Percentiles rank a stretch among this genome's conserved stretches.
Evolutionary conservation across 2,329 filamentous ascomycete species (phyloP).

Genomic region (Fusarium compactum): DNA sequence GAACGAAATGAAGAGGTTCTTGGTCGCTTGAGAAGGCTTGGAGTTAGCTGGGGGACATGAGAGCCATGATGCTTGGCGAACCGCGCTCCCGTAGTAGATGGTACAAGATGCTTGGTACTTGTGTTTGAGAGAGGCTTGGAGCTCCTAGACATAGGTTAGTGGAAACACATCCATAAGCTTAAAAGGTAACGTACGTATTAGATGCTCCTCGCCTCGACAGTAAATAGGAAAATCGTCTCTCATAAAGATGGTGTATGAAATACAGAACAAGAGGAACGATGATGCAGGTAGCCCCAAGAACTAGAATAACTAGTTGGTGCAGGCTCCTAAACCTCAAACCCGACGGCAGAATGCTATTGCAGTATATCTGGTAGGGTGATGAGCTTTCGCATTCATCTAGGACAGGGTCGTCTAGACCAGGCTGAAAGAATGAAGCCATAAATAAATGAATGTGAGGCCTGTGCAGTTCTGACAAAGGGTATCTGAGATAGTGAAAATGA

Average conservation of each 20-base stretch:
- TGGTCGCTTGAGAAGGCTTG: background rate
- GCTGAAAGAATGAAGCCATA: slow-evolving; percentile 8
- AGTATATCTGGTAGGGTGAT: background rate
- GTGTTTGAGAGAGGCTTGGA: background rate
- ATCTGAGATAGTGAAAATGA: background rate
- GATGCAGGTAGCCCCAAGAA: background rate
- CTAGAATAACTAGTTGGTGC: background rate
- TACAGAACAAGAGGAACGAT: background rate
- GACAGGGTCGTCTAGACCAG: background rate
- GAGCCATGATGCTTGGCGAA: background rate
- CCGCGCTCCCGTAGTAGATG: background rate
- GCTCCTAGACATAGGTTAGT: background rate
- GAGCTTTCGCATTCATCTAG: background rate
- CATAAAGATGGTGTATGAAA: background rate
- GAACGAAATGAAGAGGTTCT: slow-evolving; percentile 5
- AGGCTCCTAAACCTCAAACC: background rate
- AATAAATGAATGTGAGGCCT: background rate
- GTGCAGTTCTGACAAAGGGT: background rate
- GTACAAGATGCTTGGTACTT: background rate
- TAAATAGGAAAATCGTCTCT: background rate
- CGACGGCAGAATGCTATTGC: background rate
- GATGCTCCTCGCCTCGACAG: background rate
- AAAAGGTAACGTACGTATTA: background rate
- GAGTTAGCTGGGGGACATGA: background rate
- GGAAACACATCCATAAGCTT: accelerated